Percentiles rank a stretch among this genome's conserved stretches.
Evolutionary conservation across 2,329 filamentous ascomycete species (phyloP).

Genomic region (Neonectria magnoliae): DNA sequence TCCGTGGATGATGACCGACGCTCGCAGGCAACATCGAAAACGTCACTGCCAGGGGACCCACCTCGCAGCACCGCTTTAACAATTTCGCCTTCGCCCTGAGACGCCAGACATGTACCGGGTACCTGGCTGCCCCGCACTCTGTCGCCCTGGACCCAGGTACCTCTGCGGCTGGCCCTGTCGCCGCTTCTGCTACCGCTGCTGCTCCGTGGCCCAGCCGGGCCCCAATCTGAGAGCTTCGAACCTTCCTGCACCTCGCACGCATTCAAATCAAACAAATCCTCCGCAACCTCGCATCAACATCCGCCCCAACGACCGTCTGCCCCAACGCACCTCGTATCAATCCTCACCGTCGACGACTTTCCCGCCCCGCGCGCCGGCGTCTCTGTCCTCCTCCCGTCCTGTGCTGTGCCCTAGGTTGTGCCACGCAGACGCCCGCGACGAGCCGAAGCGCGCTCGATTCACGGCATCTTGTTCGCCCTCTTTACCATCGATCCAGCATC

Average conservation of each 20-base stretch:
- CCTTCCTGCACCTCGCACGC: constrained; percentile 45
- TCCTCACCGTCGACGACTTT: constrained; percentile 18
- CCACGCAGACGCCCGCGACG: constrained; percentile 34
- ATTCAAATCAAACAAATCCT: constrained; percentile 29
- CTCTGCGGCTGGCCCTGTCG: constrained; percentile 2
- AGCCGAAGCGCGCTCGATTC: constrained; percentile 42
- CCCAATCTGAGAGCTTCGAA: constrained; percentile 46
- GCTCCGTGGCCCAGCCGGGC: constrained; percentile 27
- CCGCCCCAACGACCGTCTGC: constrained; percentile 9
- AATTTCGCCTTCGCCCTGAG: constrained; percentile 24
- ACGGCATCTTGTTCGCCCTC: constrained; percentile 32
- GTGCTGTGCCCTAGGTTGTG: constrained; percentile 15
- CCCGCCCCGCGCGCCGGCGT: constrained; percentile 7
- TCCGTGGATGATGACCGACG: constrained; percentile 9
- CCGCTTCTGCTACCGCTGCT: constrained; percentile 21
- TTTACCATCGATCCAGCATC: constrained; percentile 28
- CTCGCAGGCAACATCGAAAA: constrained; percentile 49
- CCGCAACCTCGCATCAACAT: constrained; percentile 27
- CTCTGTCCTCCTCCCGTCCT: neutral
- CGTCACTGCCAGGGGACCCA: constrained; percentile 44
- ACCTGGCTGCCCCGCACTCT: constrained; percentile 6
- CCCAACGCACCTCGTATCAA: constrained; percentile 1
- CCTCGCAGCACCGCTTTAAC: constrained; percentile 25
- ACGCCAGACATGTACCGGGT: constrained; percentile 9
- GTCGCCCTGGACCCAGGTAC: constrained; percentile 9